phyloP scores from a whole-genome alignment of 2,329 filamentous ascomycete genomes.

The Capronia coronata region DNA sequence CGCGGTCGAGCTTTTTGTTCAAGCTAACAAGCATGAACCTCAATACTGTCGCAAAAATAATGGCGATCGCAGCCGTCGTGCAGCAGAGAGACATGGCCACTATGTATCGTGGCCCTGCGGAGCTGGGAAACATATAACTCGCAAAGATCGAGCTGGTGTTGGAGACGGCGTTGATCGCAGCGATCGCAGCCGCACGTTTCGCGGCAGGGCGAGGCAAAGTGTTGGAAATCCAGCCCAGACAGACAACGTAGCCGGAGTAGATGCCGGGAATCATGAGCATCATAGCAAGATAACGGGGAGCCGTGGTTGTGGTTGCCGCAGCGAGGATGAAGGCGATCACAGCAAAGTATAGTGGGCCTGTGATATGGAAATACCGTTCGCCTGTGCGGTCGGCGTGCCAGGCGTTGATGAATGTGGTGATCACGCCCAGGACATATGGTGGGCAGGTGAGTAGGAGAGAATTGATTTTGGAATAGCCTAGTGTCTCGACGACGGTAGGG shows the following conservation, averaged over 20 bases:
- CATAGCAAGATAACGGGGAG: conserved; percentile 62
- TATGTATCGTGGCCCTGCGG: conserved; percentile 38
- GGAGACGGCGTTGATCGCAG: conserved; percentile 67
- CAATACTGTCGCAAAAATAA: conserved; percentile 57
- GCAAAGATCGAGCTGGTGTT: conserved; percentile 66
- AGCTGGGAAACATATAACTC: conserved; percentile 58
- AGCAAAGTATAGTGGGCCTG: conserved; percentile 55
- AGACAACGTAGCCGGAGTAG: conserved; percentile 58
- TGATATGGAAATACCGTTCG: conserved; percentile 64
- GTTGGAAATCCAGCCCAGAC: conserved; percentile 68
- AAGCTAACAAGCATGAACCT: conserved; percentile 57
- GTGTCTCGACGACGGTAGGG: conserved; percentile 62
- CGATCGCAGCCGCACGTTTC: conserved; percentile 65
- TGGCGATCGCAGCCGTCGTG: conserved; percentile 56
- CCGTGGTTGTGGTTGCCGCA: conserved; percentile 54
- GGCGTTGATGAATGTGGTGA: conserved; percentile 59
- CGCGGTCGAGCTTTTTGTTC: conserved; percentile 55
- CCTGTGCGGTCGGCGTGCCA: conserved; percentile 55
- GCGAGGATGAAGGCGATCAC: conserved; percentile 62
- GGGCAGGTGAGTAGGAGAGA: conserved; percentile 45
- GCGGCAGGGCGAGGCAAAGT: conserved; percentile 68
- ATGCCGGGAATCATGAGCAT: conserved; percentile 55
- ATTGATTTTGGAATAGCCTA: conserved; percentile 58
- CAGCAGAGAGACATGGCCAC: conserved; percentile 64
- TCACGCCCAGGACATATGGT: conserved; percentile 46